Evolutionary conservation across 768 basidiomycete species (phyloP).

Genomic region (Agrocybe praecox): DNA sequence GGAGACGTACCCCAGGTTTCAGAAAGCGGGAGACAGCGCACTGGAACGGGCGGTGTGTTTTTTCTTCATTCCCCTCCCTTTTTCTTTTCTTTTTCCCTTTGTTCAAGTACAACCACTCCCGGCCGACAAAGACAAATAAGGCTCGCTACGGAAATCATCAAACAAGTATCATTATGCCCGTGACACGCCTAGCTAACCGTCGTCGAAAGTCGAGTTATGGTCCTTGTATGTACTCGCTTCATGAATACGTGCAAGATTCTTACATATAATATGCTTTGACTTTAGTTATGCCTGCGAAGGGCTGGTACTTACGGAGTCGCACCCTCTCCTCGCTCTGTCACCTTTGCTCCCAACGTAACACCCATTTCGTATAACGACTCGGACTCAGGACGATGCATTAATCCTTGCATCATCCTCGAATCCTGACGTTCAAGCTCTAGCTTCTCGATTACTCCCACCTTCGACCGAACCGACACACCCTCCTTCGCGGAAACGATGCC

Average conservation of each 20-base stretch:
- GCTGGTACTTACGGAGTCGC: conserved; percentile 26
- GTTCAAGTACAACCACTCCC: too few relatives aligned
- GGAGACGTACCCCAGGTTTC: too few relatives aligned
- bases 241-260: not conserved
- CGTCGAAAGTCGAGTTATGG: conserved; percentile 13
- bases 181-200: conserved; percentile 4
- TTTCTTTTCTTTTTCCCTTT: too few relatives aligned
- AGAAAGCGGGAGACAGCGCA: too few relatives aligned
- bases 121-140: too few relatives aligned
- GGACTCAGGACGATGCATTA: conserved; percentile 12
- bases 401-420: not conserved
- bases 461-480: conserved; percentile 12
- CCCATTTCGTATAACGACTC: conserved; percentile 23
- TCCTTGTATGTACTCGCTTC: conserved; percentile 1
- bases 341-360: conserved; percentile 32
- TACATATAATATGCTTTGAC: too few relatives aligned
- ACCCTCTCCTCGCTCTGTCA: conserved; percentile 19
- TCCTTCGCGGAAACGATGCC: conserved; percentile 22
- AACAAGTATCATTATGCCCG: conserved; percentile 3
- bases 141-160: too few relatives aligned
- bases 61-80: too few relatives aligned
- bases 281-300: conserved; percentile 26
- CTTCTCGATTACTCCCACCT: conserved; percentile 22
- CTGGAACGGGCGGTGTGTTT: too few relatives aligned
- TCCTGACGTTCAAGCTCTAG: not conserved